These are phyloP conservation scores for Mortierella claussenii DNA, from an alignment of 192 early-diverging fungal species.

Conservation along the genomic window DNA sequence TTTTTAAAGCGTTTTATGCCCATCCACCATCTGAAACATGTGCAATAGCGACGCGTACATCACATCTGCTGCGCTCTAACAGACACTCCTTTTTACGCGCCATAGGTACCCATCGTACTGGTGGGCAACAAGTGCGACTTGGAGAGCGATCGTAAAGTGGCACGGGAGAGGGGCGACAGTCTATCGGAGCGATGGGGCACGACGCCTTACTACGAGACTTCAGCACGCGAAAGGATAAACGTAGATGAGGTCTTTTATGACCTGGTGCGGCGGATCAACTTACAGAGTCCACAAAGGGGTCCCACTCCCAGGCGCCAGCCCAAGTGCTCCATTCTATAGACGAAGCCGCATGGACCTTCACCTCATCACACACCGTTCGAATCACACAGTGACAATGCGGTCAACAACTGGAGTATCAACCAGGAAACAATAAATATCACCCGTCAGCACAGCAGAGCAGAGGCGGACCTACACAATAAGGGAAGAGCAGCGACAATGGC, in stretches of 20 bases:
- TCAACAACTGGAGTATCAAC: too few relatives aligned
- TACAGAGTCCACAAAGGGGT: conserved; percentile 53
- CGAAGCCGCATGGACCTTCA: too few relatives aligned
- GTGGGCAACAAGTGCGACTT: conserved; percentile 96
- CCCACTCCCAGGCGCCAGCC: conserved; percentile 8
- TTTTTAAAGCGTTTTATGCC: neutral
- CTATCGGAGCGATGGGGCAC: conserved; percentile 75
- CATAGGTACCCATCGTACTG: conserved; percentile 82
- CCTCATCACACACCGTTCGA: too few relatives aligned
- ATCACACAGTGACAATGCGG: too few relatives aligned
- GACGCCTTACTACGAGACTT: conserved; percentile 85
- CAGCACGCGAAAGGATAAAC: conserved; percentile 86
- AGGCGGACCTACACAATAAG: too few relatives aligned
- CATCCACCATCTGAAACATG: neutral
- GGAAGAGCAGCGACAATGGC: too few relatives aligned
- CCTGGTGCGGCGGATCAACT: conserved; percentile 90
- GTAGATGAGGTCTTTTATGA: conserved; percentile 95
- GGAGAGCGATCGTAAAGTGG: conserved; percentile 72
- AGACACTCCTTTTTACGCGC: conserved; percentile 3
- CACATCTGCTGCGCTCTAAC: too few relatives aligned
- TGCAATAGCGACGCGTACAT: too few relatives aligned
- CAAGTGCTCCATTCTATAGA: conserved; percentile 29
- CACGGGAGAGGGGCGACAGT: conserved; percentile 70
- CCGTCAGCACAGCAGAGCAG: too few relatives aligned
- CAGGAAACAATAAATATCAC: too few relatives aligned